Evolutionary conservation across 495 filamentous ascomycete species (phyloP), one percentile per base, ranked within the genome.

Genomic region (Xylaria curta): DNA sequence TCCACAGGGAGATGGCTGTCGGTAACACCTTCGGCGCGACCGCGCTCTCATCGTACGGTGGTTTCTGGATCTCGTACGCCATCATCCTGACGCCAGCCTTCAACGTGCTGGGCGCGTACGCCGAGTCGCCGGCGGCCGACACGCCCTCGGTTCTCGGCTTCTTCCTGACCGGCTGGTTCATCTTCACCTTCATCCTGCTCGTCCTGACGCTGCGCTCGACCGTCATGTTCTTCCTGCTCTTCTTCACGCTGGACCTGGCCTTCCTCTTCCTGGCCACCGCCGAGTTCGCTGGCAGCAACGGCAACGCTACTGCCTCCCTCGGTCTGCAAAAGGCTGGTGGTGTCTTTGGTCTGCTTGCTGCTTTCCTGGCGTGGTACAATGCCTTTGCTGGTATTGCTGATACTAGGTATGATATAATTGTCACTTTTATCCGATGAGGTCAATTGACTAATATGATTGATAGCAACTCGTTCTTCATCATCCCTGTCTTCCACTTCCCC

Each of bases 21-120:
- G 96, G 95, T 72, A 98, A 97, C 89, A 97, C 96, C 53, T 99
- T 99, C 72, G 96, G 94, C 90, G 96, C 95, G 68, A 98, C 95
- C 65, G 96, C 96, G 64, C 88, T 99, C 73, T 96, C 94, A 12
- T 98, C 96, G 7, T 99, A 95, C 81, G 96, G 96, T 75, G 96
- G 95, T 74, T 99, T 99, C 90, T 99, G 96, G 96, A 85, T 99
- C 76, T 87, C 94, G 36, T 95, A 92, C 79, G 96, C 88, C 75
- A 93, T 98, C 84, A 87, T 97, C 76, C 83, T 97, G 75, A 97
- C 95, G 36, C 93, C 94, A 1, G 92, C 91, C 38, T 92, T 92
- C 75, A 78, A 87, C 21, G 92, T 94, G 54, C 70, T 85, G 3
- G 79, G 76, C 17, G 76, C 77, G 0, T 91, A 91, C 74, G 68